These are phyloP conservation scores for Oryza meridionalis DNA, from an alignment of 176 grass and related monocot genomes.

Conservation along the genomic window DNA sequence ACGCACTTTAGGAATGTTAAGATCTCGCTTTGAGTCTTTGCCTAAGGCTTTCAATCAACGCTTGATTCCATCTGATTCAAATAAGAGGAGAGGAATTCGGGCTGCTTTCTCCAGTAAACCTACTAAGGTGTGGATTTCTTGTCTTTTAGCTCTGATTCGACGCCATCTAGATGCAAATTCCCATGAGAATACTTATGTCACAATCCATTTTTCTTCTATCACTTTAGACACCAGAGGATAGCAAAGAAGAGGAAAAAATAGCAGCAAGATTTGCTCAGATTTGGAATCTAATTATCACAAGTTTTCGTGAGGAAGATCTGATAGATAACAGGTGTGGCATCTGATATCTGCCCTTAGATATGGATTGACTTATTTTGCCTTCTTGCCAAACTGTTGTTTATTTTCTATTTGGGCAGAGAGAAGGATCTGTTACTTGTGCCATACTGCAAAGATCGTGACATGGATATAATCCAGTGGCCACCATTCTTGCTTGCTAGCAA, in stretches of 20 bases:
- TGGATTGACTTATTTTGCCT: conserved; percentile 11
- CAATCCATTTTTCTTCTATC: conserved; percentile 8
- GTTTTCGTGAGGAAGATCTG: conserved; percentile 88
- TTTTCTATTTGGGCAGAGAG: conserved; percentile 52
- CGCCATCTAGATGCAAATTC: conserved; percentile 11
- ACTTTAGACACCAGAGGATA: conserved; percentile 59
- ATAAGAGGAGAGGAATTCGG: conserved; percentile 66
- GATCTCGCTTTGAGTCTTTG: conserved; percentile 78
- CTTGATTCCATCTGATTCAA: conserved; percentile 75
- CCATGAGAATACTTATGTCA: conserved; percentile 14
- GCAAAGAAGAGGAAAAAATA: conserved; percentile 65
- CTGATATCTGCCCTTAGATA: conserved; percentile 21
- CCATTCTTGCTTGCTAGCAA: conserved; percentile 97
- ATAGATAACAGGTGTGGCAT: conserved; percentile 68
- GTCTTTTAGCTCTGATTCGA: conserved; percentile 25
- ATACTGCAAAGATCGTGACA: conserved; percentile 75
- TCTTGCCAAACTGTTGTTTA: conserved; percentile 8
- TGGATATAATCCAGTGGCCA: conserved; percentile 92
- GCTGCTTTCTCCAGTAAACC: conserved; percentile 77
- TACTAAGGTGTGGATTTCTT: conserved; percentile 56
- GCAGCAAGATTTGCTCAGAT: conserved; percentile 91
- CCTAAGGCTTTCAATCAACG: conserved; percentile 68
- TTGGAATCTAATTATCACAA: conserved; percentile 98
- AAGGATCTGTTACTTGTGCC: conserved; percentile 95
- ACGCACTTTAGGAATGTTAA: conserved; percentile 89